Base-by-base conservation (phyloP, 164 flowering plant genomes). In the Magnolia changhungtana region DNA sequence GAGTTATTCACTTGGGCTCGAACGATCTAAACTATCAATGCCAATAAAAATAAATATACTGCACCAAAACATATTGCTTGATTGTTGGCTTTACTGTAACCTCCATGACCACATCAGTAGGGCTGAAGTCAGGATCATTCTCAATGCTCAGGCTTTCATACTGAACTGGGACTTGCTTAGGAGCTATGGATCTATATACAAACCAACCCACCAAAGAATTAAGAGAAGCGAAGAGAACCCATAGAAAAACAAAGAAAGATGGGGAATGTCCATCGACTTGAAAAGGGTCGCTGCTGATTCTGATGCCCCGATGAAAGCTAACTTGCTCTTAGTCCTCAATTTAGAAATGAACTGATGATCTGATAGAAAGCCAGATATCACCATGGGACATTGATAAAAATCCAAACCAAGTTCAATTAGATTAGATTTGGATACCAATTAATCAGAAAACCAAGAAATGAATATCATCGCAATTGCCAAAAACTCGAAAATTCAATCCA, bases 291-390 rank as follows among this genome's bases (percentile, higher is more conserved):
- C 98, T 66, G 98, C 79, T 61, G 96, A 79, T 77, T 84, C 91
- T 3, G 97, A 84, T 59, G 96, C 93, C 0, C 97, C 92, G 0
- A 93, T 96, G 79, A 87, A 89, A 7, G 92, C 94, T 80, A 93
- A 89, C 87, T 95, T 95, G 97, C 99, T 95, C 90, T 89, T 93
- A 82, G 95, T 91, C 81, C 99, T 91, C 74, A 91, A 0, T 97
- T 91, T 65, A 95, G 64, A 84, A 95, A 88, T 21, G 97, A 90
- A 72, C 93, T 90, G 61, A 94, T 89, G 92, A 95, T 84, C 80
- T 85, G 83, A 71, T 87, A 79, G 84, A 87, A 85, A 0, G 96
- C 94, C 63, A 91, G 78, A 73, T 93, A 93, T 98, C 99, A 95
- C 99, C 99, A 93, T 23, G 99, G 98, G 72, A 93, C 98, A 81